These are phyloP conservation scores for Phialophora chinensis DNA, from an alignment of 2,329 filamentous ascomycete genomes.

Conservation along the genomic window DNA sequence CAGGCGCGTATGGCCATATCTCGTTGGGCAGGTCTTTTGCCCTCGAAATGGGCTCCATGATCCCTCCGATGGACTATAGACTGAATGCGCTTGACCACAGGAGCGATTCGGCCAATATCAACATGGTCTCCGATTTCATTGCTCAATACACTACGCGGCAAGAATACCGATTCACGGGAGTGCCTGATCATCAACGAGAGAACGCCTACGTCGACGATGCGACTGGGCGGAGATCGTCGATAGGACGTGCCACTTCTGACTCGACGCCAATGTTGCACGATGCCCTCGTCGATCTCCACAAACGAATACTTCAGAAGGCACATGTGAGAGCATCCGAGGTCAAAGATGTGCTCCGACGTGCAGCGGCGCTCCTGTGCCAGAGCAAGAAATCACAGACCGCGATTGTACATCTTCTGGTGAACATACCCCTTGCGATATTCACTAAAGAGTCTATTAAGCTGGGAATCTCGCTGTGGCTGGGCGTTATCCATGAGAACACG, in stretches of 20 bases:
- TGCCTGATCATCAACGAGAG: constrained; percentile 63
- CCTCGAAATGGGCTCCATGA: constrained; percentile 84
- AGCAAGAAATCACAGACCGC: constrained; percentile 75
- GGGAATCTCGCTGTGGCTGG: constrained; percentile 93
- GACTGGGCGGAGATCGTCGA: constrained; percentile 30
- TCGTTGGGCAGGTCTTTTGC: constrained; percentile 94
- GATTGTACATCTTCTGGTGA: constrained; percentile 85
- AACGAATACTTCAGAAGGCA: constrained; percentile 71
- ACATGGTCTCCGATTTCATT: constrained; percentile 93
- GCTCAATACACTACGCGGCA: constrained; percentile 97
- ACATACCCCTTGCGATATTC: constrained; percentile 90
- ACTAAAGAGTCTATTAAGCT: constrained; percentile 95
- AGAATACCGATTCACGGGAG: constrained; percentile 88
- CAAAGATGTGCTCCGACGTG: constrained; percentile 79
- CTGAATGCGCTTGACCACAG: constrained; percentile 79
- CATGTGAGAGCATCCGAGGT: constrained; percentile 75
- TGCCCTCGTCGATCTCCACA: constrained; percentile 75
- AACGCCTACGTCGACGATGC: constrained; percentile 24
- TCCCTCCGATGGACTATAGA: constrained; percentile 84
- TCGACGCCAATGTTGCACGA: constrained; percentile 54
- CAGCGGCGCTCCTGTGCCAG: constrained; percentile 84
- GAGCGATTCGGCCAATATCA: constrained; percentile 72
- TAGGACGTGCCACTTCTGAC: constrained; percentile 41
- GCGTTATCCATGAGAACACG: constrained; percentile 95
- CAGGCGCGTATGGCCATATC: constrained; percentile 87